phyloP scores from a whole-genome alignment of 257 asterid genomes.

The Asclepias syriaca region DNA sequence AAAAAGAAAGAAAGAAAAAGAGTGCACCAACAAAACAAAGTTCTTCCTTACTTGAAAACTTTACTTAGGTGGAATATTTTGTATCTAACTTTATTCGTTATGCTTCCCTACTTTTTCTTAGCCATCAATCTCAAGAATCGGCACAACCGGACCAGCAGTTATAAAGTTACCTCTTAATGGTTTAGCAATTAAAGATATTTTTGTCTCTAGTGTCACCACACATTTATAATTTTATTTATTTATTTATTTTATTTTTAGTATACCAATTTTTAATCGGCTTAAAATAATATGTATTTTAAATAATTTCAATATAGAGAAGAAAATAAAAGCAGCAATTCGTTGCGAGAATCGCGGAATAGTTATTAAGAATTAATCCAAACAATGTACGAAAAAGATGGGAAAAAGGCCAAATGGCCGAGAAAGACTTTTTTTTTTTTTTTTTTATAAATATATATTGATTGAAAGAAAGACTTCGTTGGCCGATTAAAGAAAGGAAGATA shows the following conservation, averaged over 20 bases:
- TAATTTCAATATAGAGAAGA: too few relatives aligned
- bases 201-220: too few relatives aligned
- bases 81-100: conserved; percentile 8
- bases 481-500: not conserved
- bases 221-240: too few relatives aligned
- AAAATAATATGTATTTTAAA: too few relatives aligned
- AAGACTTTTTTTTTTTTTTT: too few relatives aligned
- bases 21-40: not conserved
- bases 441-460: too few relatives aligned
- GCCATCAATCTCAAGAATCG: conserved; percentile 2
- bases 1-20: not conserved
- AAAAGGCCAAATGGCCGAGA: not conserved
- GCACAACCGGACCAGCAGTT: too few relatives aligned
- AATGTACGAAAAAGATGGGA: not conserved
- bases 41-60: not conserved
- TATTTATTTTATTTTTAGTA: too few relatives aligned
- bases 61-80: not conserved
- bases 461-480: too few relatives aligned
- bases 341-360: conserved; percentile 23
- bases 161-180: too few relatives aligned
- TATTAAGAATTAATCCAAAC: not conserved
- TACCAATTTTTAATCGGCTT: too few relatives aligned
- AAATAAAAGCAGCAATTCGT: conserved; percentile 7
- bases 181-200: too few relatives aligned
- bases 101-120: not conserved